Conservation (phyloP, 352 stramenopile species). For the Pythium sukuiense region DNA sequence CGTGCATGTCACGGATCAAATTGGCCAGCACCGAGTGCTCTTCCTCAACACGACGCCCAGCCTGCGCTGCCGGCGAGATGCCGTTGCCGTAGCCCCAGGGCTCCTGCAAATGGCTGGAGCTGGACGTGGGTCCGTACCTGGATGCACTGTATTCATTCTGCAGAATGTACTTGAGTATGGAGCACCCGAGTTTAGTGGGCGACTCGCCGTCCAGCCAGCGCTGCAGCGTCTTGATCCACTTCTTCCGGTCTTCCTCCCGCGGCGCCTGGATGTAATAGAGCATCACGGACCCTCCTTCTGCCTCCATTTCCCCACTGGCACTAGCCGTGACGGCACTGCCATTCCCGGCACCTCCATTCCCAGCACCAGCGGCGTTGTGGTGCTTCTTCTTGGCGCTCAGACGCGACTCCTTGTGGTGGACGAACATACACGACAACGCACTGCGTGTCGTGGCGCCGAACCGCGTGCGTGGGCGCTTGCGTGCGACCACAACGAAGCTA, state of each 20-base stretch:
- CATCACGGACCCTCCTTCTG: conserved; percentile 36
- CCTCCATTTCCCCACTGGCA: conserved; percentile 29
- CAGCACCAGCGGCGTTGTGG: not conserved
- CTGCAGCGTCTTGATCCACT: conserved; percentile 71
- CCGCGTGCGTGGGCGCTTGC: conserved; percentile 48
- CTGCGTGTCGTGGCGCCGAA: conserved; percentile 19
- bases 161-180: conserved; percentile 73
- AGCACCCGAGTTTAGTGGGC: conserved; percentile 51
- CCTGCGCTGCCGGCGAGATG: conserved; percentile 47
- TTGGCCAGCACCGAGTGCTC: conserved; percentile 74
- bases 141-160: conserved; percentile 76
- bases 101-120: conserved; percentile 11
- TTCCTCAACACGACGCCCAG: conserved; percentile 61
- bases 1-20: conserved; percentile 75
- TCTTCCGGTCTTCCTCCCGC: conserved; percentile 59
- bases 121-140: conserved; percentile 58
- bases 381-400: conserved; percentile 31
- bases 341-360: conserved; percentile 1
- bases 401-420: conserved; percentile 62
- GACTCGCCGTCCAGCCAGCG: conserved; percentile 70
- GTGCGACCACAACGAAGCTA: conserved; percentile 62
- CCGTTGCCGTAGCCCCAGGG: conserved; percentile 15
- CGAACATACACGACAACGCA: conserved; percentile 46
- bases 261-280: conserved; percentile 71
- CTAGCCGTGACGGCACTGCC: not conserved